Base-by-base conservation (phyloP, 148 eudicot species). In the Fallopia convolvulus region DNA sequence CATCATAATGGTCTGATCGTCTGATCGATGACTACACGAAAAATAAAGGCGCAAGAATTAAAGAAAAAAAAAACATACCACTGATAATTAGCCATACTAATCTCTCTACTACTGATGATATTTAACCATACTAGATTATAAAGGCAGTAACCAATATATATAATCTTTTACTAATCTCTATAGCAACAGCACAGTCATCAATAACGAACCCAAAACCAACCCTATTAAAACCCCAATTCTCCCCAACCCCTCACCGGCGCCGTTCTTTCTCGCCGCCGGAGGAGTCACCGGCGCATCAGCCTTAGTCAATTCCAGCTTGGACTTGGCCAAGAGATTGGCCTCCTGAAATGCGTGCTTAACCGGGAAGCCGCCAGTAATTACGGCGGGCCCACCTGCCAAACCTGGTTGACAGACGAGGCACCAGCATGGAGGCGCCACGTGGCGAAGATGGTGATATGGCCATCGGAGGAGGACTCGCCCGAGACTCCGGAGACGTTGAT, bases 321-420 rank as follows among this genome's bases (percentile, higher is more conserved):
- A 83, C 26, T 77, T 44, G 30, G 5, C 55, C 4, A 42, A 60
- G 0, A 86, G 86, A 79, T 87, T 87, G 18, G 82, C 72, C 44
- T 68, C n/a, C 20, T 68, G 18, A 12, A 68, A 32, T 13, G 33
- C 72, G 33, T 68, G 72, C 44, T 68, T 36, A 18, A 8, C 15
- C 18, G 72, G 72, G 20, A 15, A 8, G 8, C 72, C 44, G 10
- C 33, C 12, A 6, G 2, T 68, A 0, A 21, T 53, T 1, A 7
- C 23, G 78, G 15, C 0, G 85, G 83, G 0, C 88, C 88, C 65
- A 78, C 88, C 61, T 85, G 87, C 88, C 88, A 85, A 1, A 85
- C 75, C 40, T 61, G 49, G 72, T 85, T 85, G 10, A 83, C 63
- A 26, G 26, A n/a, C 26, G 63, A 20, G 1, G 63, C 18, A 3